phyloP scores from a whole-genome alignment of 2,329 filamentous ascomycete genomes.

The Lasiodiplodia theobromae region DNA sequence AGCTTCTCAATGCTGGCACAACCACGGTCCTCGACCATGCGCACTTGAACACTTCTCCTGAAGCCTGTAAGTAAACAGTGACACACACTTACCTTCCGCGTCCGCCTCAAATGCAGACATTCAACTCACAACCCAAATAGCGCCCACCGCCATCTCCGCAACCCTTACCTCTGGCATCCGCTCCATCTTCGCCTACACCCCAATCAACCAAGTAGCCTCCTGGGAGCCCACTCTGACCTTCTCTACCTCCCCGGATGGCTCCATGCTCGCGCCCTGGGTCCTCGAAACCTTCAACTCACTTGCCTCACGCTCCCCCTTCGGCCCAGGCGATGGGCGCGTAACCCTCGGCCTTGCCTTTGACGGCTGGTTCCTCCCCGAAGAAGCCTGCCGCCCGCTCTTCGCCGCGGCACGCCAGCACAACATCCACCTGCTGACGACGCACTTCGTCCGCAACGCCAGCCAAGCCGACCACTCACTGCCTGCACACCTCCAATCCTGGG shows the following conservation, averaged over 20 bases:
- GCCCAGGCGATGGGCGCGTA: constrained; percentile 41
- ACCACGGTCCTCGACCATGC: constrained; percentile 63
- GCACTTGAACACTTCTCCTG: constrained; percentile 41
- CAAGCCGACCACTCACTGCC: constrained; percentile 31
- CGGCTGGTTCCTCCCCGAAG: constrained; percentile 48
- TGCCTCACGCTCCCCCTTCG: constrained; percentile 30
- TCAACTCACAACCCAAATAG: constrained; percentile 33
- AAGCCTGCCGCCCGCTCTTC: constrained; percentile 49
- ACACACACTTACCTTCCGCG: constrained; percentile 15
- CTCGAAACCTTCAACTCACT: constrained; percentile 48
- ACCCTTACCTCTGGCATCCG: constrained; percentile 55
- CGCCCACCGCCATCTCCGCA: constrained; percentile 47
- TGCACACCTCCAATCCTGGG: constrained; percentile 43
- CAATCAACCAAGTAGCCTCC: not conserved
- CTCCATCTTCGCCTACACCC: constrained; percentile 47
- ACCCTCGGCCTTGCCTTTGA: constrained; percentile 56
- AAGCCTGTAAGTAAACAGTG: constrained; percentile 41
- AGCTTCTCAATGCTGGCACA: constrained; percentile 61
- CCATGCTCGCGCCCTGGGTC: constrained; percentile 55
- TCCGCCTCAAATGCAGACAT: constrained; percentile 21
- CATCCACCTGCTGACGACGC: constrained; percentile 53
- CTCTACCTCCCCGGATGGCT: constrained; percentile 40
- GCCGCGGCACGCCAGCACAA: constrained; percentile 44
- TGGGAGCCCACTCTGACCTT: constrained; percentile 53
- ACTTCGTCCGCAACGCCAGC: constrained; percentile 38